These are phyloP conservation scores for Thalassiosira sp. DNA, from an alignment of 352 stramenopile species.

Conservation along the genomic window DNA sequence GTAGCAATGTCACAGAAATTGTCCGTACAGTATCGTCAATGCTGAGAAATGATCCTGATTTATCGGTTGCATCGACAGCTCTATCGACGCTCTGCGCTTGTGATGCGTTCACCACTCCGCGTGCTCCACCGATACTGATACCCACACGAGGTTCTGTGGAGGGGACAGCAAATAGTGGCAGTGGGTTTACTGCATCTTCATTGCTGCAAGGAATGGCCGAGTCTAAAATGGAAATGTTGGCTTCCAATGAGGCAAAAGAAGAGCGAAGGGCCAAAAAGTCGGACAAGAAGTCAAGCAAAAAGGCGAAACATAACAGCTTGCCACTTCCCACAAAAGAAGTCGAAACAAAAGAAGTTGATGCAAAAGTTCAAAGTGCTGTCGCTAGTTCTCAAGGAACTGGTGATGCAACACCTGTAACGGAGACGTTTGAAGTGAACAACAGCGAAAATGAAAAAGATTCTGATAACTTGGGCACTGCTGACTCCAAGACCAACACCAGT, in stretches of 20 bases:
- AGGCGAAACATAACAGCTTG: not conserved
- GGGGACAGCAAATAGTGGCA: not conserved
- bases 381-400: not conserved
- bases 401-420: not conserved
- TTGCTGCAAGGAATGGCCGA: constrained; percentile 31
- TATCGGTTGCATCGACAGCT: constrained; percentile 31
- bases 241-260: constrained; percentile 20
- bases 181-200: constrained; percentile 20
- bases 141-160: constrained; percentile 9
- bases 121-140: constrained; percentile 46
- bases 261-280: constrained; percentile 19
- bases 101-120: constrained; percentile 45
- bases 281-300: constrained; percentile 20
- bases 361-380: not conserved
- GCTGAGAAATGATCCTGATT: constrained; percentile 36
- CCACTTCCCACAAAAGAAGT: too few relatives aligned
- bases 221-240: constrained; percentile 20
- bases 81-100: constrained; percentile 41
- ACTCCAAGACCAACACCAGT: not conserved
- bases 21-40: constrained; percentile 27
- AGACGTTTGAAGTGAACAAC: not conserved
- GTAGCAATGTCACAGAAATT: constrained; percentile 9
- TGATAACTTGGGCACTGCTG: not conserved
- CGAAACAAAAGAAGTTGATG: constrained; percentile 6
- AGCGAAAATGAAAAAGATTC: not conserved